Conservation (phyloP, 2,329 filamentous ascomycete species). For the Orbilia brochopaga region DNA sequence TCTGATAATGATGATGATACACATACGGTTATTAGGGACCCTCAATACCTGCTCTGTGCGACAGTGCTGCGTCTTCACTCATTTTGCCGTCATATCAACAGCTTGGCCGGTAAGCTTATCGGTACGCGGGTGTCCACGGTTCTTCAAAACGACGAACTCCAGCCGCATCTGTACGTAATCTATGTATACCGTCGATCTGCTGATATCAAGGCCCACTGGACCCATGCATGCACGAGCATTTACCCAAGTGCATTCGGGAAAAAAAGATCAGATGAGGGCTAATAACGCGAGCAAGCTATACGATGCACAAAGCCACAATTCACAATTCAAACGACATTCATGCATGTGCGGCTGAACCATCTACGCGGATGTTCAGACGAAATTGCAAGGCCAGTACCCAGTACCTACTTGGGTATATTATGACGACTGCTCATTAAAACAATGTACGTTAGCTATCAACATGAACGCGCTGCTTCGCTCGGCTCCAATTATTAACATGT, state of each 20-base stretch:
- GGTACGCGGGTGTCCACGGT: no score
- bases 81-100: no score
- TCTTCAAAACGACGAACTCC: no score
- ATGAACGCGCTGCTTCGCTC: slow-evolving; percentile 1
- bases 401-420: background rate
- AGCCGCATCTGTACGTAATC: no score
- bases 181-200: no score
- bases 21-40: no score
- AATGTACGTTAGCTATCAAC: background rate
- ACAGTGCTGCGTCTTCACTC: no score
- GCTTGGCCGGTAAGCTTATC: no score
- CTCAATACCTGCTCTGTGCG: no score
- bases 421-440: background rate
- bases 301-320: background rate
- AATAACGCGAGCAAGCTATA: background rate
- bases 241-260: background rate
- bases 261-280: background rate
- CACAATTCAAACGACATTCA: background rate
- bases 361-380: background rate
- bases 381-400: background rate
- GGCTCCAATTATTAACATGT: background rate
- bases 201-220: no score
- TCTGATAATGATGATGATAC: no score
- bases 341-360: background rate
- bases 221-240: background rate